A percentile compares a stretch with the other conserved stretches of the same genome.
Conservation (phyloP, 2,329 filamentous ascomycete genomes). For the Penicillium decumbens region DNA sequence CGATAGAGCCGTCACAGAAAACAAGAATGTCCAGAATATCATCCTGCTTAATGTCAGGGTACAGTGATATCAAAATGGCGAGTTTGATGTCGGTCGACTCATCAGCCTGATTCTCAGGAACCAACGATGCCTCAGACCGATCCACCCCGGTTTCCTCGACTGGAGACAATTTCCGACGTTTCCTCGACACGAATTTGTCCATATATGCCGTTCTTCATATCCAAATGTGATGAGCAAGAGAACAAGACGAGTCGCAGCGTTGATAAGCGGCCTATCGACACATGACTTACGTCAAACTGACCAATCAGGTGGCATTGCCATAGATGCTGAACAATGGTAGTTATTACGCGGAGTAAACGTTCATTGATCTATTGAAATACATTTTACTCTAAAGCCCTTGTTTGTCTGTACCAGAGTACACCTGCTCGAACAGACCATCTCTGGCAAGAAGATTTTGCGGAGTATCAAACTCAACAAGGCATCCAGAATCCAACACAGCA, state of each 20-base stretch:
- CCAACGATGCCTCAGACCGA: background rate
- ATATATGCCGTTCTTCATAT: constrained; percentile 21
- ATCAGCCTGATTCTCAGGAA: constrained; percentile 46
- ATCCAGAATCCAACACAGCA: constrained; percentile 10
- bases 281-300: constrained; percentile 27
- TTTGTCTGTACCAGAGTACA: background rate
- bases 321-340: background rate
- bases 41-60: constrained; percentile 60
- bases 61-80: constrained; percentile 73
- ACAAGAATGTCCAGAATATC: constrained; percentile 73
- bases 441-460: constrained; percentile 10
- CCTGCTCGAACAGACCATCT: background rate
- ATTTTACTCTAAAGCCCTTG: background rate
- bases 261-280: constrained; percentile 24
- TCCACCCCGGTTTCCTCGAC: background rate
- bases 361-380: background rate
- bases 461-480: constrained; percentile 18
- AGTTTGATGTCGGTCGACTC: constrained; percentile 88
- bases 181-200: constrained; percentile 41
- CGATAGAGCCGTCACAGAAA: constrained; percentile 70
- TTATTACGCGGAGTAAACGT: background rate
- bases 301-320: constrained; percentile 24
- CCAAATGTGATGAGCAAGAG: background rate
- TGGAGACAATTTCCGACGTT: constrained; percentile 28
- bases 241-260: background rate